phyloP scores from a whole-genome alignment of 306 rosid species.

The Neltuma alba region DNA sequence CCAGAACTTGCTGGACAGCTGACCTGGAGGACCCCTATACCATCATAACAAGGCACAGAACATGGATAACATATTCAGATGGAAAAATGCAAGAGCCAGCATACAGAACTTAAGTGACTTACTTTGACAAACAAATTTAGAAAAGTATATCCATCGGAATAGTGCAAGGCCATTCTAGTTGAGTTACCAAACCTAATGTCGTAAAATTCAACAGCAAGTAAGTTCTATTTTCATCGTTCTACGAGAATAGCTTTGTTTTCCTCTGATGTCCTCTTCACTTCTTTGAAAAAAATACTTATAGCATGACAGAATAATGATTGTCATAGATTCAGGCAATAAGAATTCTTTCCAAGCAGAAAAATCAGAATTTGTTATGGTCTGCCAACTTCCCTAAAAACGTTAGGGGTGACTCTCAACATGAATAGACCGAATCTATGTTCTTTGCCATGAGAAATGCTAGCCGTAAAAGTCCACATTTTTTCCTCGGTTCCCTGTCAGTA shows the following conservation, averaged over 20 bases:
- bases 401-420: not conserved
- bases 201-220: constrained; percentile 7
- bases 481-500: not conserved
- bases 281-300: constrained; percentile 3
- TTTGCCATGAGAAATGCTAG: not conserved
- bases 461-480: constrained; percentile 10
- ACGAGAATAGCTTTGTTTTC: not conserved
- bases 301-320: not conserved
- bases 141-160: not conserved
- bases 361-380: not conserved
- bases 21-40: constrained; percentile 5
- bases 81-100: not conserved
- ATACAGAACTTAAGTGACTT: constrained; percentile 28
- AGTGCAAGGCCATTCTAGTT: not conserved
- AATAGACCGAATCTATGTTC: constrained; percentile 15
- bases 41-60: constrained; percentile 8
- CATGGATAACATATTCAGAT: constrained; percentile 5
- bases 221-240: not conserved
- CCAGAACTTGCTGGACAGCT: constrained; percentile 5
- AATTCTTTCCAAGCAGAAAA: not conserved
- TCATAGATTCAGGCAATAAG: not conserved
- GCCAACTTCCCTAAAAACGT: not conserved
- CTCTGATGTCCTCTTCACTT: constrained; percentile 10
- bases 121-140: constrained; percentile 23
- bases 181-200: not conserved